Percentiles rank a stretch among this genome's conserved stretches.
phyloP scores from a whole-genome alignment of 2,329 filamentous ascomycete species.

The Monosporascus sp. region DNA sequence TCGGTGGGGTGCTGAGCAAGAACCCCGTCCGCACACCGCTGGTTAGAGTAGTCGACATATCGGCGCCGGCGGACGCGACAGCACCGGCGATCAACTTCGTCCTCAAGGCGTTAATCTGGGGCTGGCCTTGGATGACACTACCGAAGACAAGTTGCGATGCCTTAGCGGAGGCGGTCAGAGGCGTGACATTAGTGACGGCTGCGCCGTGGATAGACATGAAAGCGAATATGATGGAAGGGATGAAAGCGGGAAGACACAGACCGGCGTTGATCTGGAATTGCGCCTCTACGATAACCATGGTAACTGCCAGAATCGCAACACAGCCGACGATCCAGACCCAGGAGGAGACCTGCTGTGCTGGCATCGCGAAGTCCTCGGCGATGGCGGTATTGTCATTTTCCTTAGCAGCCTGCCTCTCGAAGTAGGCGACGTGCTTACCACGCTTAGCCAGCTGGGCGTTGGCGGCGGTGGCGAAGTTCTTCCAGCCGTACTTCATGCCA shows the following conservation, averaged over 20 bases:
- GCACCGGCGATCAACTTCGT: constrained; percentile 62
- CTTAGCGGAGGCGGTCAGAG: constrained; percentile 62
- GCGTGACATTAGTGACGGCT: constrained; percentile 55
- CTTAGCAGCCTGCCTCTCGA: constrained; percentile 34
- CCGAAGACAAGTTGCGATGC: constrained; percentile 65
- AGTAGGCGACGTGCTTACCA: constrained; percentile 37
- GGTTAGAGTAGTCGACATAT: constrained; percentile 49
- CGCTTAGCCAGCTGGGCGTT: constrained; percentile 33
- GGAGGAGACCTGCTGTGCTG: constrained; percentile 42
- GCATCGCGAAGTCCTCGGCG: constrained; percentile 44
- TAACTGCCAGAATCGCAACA: constrained; percentile 42
- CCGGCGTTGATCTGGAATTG: constrained; percentile 53
- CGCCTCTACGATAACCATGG: constrained; percentile 44
- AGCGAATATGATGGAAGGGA: constrained; percentile 56
- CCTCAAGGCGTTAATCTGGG: constrained; percentile 47
- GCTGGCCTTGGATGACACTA: constrained; percentile 52
- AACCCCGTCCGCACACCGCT: constrained; percentile 65
- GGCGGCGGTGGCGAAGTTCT: constrained; percentile 36
- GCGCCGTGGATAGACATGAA: constrained; percentile 57
- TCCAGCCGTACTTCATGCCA: constrained; percentile 42
- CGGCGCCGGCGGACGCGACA: constrained; percentile 49
- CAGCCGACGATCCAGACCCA: constrained; percentile 49
- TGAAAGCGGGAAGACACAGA: constrained; percentile 48
- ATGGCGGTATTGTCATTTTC: constrained; percentile 28
- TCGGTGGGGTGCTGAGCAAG: constrained; percentile 58